Percentiles rank a stretch among this genome's conserved stretches.
These are phyloP conservation scores for Boletellus emodensis DNA, from an alignment of 768 basidiomycete species.

Conservation along the genomic window DNA sequence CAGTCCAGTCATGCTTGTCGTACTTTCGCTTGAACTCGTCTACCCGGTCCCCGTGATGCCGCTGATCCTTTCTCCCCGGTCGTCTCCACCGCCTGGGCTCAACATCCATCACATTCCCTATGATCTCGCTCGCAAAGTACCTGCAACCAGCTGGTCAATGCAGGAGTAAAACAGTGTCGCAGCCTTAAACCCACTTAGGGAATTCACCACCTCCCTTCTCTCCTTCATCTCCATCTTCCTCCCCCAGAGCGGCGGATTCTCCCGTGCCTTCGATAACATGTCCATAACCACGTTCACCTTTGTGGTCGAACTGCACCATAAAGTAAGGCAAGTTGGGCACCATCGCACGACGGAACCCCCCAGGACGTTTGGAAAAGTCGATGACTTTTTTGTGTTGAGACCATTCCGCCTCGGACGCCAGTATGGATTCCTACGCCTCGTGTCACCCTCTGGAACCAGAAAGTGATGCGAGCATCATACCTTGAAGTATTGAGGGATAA, in stretches of 20 bases:
- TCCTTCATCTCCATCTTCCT: constrained; percentile 73
- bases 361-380: constrained; percentile 84
- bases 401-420: constrained; percentile 94
- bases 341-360: constrained; percentile 93
- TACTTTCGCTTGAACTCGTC: constrained; percentile 70
- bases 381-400: constrained; percentile 97
- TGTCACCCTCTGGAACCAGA: constrained; percentile 7
- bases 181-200: constrained; percentile 55
- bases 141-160: constrained; percentile 38
- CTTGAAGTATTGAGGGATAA: constrained; percentile 91
- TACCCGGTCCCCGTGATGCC: constrained; percentile 67
- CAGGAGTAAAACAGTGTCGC: not conserved
- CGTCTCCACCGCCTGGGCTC: constrained; percentile 84
- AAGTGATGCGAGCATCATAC: constrained; percentile 33
- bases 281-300: constrained; percentile 96
- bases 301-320: constrained; percentile 98
- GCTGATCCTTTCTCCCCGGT: constrained; percentile 69
- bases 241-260: constrained; percentile 56
- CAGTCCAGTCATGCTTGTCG: constrained; percentile 77
- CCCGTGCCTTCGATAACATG: constrained; percentile 94
- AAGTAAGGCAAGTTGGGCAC: constrained; percentile 98
- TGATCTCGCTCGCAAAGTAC: constrained; percentile 93
- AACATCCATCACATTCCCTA: constrained; percentile 85
- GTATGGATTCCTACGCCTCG: constrained; percentile 74
- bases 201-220: constrained; percentile 92